Evolutionary conservation across 1,284 basidiomycete genomes (phyloP).

Genomic region (Fomitopsis palustris): DNA sequence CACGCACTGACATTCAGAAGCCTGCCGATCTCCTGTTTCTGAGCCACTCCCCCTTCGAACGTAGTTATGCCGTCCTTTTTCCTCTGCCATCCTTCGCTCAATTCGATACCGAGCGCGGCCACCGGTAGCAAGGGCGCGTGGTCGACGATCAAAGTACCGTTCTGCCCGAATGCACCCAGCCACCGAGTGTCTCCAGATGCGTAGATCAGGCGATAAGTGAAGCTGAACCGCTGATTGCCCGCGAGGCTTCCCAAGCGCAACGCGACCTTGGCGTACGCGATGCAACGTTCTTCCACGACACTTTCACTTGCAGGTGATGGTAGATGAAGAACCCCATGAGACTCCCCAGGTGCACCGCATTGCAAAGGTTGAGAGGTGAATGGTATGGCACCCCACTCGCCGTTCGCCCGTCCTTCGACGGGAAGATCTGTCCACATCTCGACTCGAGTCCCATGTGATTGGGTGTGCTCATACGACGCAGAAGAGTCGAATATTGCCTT

Average conservation of each 20-base stretch:
- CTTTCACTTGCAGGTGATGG: slow-evolving; percentile 2
- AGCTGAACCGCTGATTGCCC: slow-evolving; percentile 19
- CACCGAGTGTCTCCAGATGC: slow-evolving; percentile 25
- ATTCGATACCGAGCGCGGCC: slow-evolving; percentile 15
- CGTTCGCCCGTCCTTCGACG: slow-evolving; percentile 12
- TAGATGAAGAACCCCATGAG: slow-evolving; percentile 3
- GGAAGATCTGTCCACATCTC: slow-evolving; percentile 31
- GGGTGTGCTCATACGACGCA: slow-evolving; percentile 19
- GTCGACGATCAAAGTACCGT: slow-evolving; percentile 24
- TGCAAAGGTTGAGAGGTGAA: slow-evolving; percentile 12
- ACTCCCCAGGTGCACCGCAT: not conserved
- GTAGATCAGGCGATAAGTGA: slow-evolving; percentile 30
- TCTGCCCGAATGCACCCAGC: slow-evolving; percentile 24
- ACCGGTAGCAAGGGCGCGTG: slow-evolving; percentile 5
- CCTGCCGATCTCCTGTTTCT: slow-evolving; percentile 12
- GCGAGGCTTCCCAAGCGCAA: slow-evolving; percentile 9
- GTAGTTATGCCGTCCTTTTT: slow-evolving; percentile 13
- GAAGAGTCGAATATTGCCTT: slow-evolving; percentile 23
- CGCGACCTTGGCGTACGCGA: slow-evolving; percentile 13
- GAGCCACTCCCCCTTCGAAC: slow-evolving; percentile 1
- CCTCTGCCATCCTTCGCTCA: slow-evolving; percentile 17
- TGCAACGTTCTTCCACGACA: slow-evolving; percentile 2
- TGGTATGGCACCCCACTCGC: slow-evolving; percentile 24
- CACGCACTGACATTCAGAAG: slow-evolving; percentile 19
- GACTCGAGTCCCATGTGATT: slow-evolving; percentile 19